A percentile compares a stretch with the other conserved stretches of the same genome.
Evolutionary conservation across 257 asterid species (phyloP).

Genomic region (Solanum etuberosum): DNA sequence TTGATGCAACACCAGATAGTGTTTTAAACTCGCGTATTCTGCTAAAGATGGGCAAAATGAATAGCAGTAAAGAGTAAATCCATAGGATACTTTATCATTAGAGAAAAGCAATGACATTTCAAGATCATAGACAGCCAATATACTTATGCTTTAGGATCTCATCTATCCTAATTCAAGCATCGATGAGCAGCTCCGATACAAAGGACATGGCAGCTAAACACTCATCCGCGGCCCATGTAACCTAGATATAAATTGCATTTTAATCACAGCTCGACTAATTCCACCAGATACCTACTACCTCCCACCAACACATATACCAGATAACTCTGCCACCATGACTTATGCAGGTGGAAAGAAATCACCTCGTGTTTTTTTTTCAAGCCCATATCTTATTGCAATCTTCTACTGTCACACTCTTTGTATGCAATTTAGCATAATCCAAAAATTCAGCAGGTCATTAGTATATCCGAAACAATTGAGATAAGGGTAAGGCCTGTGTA

Average conservation of each 20-base stretch:
- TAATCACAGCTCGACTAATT: background rate
- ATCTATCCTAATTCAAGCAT: background rate
- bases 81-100: background rate
- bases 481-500: background rate
- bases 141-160: background rate
- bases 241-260: too few species aligned
- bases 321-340: background rate
- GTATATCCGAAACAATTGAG: rapidly evolving
- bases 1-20: background rate
- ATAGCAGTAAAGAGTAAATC: background rate
- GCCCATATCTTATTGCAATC: background rate
- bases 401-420: background rate
- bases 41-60: background rate
- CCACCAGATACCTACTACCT: background rate
- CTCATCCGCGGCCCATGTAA: rapidly evolving
- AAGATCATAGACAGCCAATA: background rate
- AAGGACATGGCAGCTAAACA: background rate
- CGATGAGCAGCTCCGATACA: background rate
- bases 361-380: background rate
- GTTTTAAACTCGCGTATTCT: background rate
- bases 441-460: background rate
- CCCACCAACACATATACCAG: background rate
- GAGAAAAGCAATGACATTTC: background rate
- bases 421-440: background rate
- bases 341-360: background rate